Base-by-base conservation (phyloP, 352 stramenopile species). In the Phytopythium ostracodes region DNA sequence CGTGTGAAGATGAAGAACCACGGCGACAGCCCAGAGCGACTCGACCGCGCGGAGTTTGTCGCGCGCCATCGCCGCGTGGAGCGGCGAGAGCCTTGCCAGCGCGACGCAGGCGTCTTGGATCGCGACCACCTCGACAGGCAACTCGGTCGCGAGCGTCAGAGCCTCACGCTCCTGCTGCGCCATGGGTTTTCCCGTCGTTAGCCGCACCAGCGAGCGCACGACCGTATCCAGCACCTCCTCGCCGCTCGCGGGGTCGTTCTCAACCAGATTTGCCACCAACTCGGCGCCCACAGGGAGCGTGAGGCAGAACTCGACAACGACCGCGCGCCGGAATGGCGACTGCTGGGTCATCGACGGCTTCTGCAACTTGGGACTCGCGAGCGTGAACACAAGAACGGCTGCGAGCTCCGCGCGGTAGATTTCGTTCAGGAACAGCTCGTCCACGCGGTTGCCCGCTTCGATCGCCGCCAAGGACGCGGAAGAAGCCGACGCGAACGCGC, bases 321-420 rank as follows among this genome's bases (percentile, higher is more conserved):
- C 22, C 25, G 47, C 17, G 43, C 42, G 56, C 18, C n/a, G 35
- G 44, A 68, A 68, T 6, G 50, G 56, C 50, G 62, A 51, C 20
- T 63, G 47, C 27, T 51, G 67, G 1, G 44, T 52, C 24, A 24
- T 20, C 24, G 5, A 33, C 0, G 44, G 44, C 24, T 20, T 12
- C 47, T 79, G 65, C 18, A 84, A 62, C 51, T 60, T 62, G 11
- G 53, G 22, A 47, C 68, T 77, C n/a, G 72, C 67, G 20, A 89
- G 64, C 6, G 66, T 55, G 14, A 78, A 68, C 42, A 76, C 74
- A 29, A 89, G 52, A 54, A 89, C 83, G 29, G 68, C 73, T 4
- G 70, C 68, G n/a, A 87, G 52, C 40, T 89, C 66, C n/a, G 76
- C 63, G 46, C 76, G 75, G 67, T 87, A 89, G 56, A 89, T 82